Conservation (phyloP, 2,329 filamentous ascomycete genomes). For the Raffaelea albimanens region DNA sequence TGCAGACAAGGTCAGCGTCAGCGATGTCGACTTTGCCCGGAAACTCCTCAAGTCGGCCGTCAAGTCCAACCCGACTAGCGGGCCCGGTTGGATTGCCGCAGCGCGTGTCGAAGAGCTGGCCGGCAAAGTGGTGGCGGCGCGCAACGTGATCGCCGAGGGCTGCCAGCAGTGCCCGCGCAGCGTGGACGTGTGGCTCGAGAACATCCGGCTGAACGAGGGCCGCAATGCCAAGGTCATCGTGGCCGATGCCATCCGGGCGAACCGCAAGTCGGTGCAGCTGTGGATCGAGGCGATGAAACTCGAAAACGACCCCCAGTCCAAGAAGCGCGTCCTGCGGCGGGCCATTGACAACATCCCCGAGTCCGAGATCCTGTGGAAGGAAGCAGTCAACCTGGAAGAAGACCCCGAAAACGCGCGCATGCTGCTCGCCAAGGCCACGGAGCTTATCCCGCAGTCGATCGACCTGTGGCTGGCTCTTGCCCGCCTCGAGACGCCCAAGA, state of each 20-base stretch:
- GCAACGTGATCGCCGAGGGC: conserved; percentile 78
- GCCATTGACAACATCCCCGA: conserved; percentile 89
- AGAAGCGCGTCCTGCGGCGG: conserved; percentile 86
- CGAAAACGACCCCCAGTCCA: conserved; percentile 71
- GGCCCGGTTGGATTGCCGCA: conserved; percentile 90
- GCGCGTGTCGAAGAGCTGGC: conserved; percentile 87
- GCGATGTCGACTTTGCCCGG: conserved; percentile 89
- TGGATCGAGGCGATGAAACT: conserved; percentile 96
- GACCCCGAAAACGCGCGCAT: conserved; percentile 79
- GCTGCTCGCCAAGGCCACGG: conserved; percentile 86
- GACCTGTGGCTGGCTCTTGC: conserved; percentile 94
- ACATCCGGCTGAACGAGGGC: conserved; percentile 83
- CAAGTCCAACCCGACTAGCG: conserved; percentile 92
- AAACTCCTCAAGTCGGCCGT: conserved; percentile 93
- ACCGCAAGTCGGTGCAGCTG: conserved; percentile 75
- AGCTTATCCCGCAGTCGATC: conserved; percentile 86
- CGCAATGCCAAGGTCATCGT: conserved; percentile 95
- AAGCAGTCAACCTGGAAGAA: conserved; percentile 90
- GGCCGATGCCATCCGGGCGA: conserved; percentile 84
- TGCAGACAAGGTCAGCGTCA: conserved; percentile 75
- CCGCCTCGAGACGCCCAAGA: conserved; percentile 77
- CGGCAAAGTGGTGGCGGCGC: conserved; percentile 80
- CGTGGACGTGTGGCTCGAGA: conserved; percentile 93
- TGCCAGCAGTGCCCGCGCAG: conserved; percentile 88
- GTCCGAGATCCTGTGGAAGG: conserved; percentile 96